A percentile compares a stretch with the other conserved stretches of the same genome.
phyloP scores from a whole-genome alignment of 148 eudicot genomes.

The Rhododendron henanense region DNA sequence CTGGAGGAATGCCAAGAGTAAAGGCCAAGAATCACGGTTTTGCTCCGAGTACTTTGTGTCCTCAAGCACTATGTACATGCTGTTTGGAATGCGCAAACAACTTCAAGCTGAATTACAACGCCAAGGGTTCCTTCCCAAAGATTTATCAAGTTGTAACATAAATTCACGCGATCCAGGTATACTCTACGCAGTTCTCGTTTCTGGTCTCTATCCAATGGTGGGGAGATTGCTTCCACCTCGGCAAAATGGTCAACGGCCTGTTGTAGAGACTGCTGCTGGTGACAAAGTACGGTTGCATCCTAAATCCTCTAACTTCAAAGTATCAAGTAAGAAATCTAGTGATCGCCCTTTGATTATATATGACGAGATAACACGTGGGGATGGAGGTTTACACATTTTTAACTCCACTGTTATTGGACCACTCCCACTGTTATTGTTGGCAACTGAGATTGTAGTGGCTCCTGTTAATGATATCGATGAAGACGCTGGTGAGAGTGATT shows the following conservation, averaged over 20 bases:
- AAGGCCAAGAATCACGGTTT: slow-evolving; percentile 55
- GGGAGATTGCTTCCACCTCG: slow-evolving; percentile 52
- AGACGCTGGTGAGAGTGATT: slow-evolving; percentile 21
- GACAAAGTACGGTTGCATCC: slow-evolving; percentile 60
- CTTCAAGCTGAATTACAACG: slow-evolving; percentile 55
- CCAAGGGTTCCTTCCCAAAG: slow-evolving; percentile 59
- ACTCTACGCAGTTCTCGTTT: slow-evolving; percentile 67
- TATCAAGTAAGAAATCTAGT: slow-evolving; percentile 16
- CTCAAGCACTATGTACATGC: slow-evolving; percentile 63
- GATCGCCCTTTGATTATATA: slow-evolving; percentile 48
- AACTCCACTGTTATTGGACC: slow-evolving; percentile 64
- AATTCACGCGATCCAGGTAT: slow-evolving; percentile 70
- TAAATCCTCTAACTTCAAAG: slow-evolving; percentile 38
- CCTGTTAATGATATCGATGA: slow-evolving; percentile 36
- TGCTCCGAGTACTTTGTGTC: slow-evolving; percentile 77
- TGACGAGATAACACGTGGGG: slow-evolving; percentile 87
- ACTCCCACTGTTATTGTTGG: slow-evolving; percentile 62
- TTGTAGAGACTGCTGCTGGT: slow-evolving; percentile 58
- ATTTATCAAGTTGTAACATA: slow-evolving; percentile 49
- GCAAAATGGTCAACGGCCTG: slow-evolving; percentile 26
- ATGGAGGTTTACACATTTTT: slow-evolving; percentile 55
- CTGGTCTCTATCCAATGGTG: slow-evolving; percentile 90
- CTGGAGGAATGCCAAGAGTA: slow-evolving; percentile 73
- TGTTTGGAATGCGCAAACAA: slow-evolving; percentile 71
- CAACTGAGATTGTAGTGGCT: slow-evolving; percentile 78